Conservation (phyloP, 164 flowering plant species). For the Cinnamomum micranthum region DNA sequence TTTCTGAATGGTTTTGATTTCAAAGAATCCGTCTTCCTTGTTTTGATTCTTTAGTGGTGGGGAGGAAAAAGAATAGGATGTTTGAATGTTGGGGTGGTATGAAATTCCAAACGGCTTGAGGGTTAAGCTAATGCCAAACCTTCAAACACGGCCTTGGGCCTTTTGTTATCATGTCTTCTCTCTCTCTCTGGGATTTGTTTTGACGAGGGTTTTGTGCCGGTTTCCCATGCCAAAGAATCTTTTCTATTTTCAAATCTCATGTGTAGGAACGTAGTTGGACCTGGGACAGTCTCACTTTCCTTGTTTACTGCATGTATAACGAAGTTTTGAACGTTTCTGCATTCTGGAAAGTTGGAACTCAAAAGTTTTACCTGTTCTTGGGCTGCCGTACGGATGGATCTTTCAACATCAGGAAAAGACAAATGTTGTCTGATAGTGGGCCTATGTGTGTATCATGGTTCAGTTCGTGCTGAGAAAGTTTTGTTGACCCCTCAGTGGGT, state of each 20-base stretch:
- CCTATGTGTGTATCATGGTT: neutral
- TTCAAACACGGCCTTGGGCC: neutral
- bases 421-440: neutral
- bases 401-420: neutral
- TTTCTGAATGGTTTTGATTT: neutral
- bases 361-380: neutral
- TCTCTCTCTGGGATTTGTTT: too few relatives aligned
- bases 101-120: neutral
- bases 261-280: too few relatives aligned
- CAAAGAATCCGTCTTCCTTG: neutral
- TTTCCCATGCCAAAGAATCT: neutral
- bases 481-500: too few relatives aligned
- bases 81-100: neutral
- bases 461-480: neutral
- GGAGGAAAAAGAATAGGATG: neutral
- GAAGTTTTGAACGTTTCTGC: neutral
- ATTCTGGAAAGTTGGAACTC: neutral
- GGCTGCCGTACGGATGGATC: neutral
- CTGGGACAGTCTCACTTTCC: neutral
- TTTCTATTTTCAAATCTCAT: neutral
- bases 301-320: neutral
- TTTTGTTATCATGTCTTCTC: too few relatives aligned
- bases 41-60: neutral
- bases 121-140: neutral
- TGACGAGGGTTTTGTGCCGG: neutral